These are phyloP conservation scores for Ogataea trehalophila DNA, from an alignment of 805 yeast genomes.

Conservation along the genomic window DNA sequence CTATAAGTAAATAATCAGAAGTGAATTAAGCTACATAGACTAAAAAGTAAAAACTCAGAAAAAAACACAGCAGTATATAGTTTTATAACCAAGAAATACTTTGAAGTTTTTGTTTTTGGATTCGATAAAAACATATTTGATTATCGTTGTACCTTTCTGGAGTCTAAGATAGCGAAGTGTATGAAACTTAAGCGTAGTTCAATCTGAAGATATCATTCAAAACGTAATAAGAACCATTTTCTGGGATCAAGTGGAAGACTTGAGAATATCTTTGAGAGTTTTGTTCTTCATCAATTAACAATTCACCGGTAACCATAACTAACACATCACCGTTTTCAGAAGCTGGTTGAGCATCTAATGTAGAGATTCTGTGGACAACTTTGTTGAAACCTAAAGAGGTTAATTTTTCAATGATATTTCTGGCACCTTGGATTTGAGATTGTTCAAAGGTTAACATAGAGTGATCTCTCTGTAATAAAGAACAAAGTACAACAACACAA, in stretches of 20 bases:
- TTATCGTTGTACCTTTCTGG: no score
- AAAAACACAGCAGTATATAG: no score
- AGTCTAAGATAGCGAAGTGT: neutral
- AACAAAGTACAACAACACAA: no score
- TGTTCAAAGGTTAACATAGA: slow-evolving; percentile 98
- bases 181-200: slow-evolving; percentile 54
- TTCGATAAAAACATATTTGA: no score
- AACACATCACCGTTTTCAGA: slow-evolving; percentile 88
- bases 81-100: no score
- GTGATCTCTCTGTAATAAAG: slow-evolving; percentile 61
- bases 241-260: slow-evolving; percentile 95
- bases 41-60: no score
- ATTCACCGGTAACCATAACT: slow-evolving; percentile 97
- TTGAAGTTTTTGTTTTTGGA: no score
- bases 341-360: slow-evolving; percentile 97
- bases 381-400: slow-evolving; percentile 85
- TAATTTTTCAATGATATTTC: slow-evolving; percentile 87
- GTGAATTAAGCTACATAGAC: no score
- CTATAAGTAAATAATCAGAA: no score
- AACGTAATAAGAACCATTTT: slow-evolving; percentile 84
- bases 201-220: slow-evolving; percentile 96
- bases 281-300: slow-evolving; percentile 88
- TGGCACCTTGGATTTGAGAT: slow-evolving; percentile 90
- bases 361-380: slow-evolving; percentile 89
- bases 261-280: slow-evolving; percentile 96